These are phyloP conservation scores for Lasiodiplodia gonubiensis DNA, from an alignment of 2,329 filamentous ascomycete species.

Conservation along the genomic window DNA sequence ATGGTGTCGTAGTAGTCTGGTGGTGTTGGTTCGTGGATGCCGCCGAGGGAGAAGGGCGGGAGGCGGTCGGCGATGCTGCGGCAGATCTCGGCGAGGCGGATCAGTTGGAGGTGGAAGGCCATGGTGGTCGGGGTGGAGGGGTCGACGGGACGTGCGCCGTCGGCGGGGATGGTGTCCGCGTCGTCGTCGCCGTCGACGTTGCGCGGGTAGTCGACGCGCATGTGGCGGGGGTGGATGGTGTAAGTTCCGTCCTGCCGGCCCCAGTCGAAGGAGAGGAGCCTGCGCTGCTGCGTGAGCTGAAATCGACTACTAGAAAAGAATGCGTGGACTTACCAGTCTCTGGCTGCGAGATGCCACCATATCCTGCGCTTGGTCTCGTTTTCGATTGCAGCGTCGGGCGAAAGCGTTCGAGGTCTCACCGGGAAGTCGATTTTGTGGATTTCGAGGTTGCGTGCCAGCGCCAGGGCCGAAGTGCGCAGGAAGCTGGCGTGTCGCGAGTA, in stretches of 20 bases:
- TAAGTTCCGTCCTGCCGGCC: constrained; percentile 44
- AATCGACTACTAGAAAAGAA: too few relatives aligned
- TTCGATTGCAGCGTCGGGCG: constrained; percentile 32
- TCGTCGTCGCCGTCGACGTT: constrained; percentile 47
- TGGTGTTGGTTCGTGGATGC: too few relatives aligned
- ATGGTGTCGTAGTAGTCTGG: constrained; percentile 40
- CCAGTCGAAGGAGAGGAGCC: constrained; percentile 29
- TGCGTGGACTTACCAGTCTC: too few relatives aligned
- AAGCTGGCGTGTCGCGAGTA: constrained; percentile 30
- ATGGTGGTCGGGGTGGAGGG: constrained; percentile 44
- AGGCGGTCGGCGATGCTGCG: constrained; percentile 39
- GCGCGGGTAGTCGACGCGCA: constrained; percentile 45
- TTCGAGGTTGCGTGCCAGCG: background rate
- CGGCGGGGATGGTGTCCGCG: constrained; percentile 37
- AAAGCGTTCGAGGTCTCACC: too few relatives aligned
- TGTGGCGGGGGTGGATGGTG: constrained; percentile 45
- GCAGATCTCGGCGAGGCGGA: constrained; percentile 28
- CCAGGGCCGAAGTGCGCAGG: background rate
- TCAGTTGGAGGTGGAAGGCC: constrained; percentile 45
- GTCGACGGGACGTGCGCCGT: constrained; percentile 25
- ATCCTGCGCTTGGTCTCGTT: constrained; percentile 46
- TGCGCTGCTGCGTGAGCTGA: background rate
- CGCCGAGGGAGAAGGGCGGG: constrained; percentile 32
- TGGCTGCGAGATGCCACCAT: constrained; percentile 50
- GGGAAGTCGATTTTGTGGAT: too few relatives aligned